Percentiles rank a stretch among this genome's conserved stretches.
Conservation (phyloP, 768 basidiomycete species). For the Boletellus emodensis region DNA sequence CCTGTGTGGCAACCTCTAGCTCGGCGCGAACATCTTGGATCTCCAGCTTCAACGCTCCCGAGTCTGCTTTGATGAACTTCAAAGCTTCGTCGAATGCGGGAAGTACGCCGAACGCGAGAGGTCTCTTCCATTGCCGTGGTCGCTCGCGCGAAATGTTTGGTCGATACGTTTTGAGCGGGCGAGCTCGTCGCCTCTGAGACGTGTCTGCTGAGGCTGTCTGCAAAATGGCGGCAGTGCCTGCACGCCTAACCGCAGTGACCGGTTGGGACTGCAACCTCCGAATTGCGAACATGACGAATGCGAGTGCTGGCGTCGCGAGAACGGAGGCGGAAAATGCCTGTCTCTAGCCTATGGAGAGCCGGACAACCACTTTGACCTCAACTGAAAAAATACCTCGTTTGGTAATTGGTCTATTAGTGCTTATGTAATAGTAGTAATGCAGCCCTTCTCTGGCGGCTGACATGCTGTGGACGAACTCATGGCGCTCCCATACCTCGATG, state of each 20-base stretch:
- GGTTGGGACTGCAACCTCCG: slow-evolving; percentile 9
- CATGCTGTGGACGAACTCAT: slow-evolving; percentile 65
- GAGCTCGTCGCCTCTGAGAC: slow-evolving; percentile 5
- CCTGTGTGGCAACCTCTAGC: slow-evolving; percentile 20
- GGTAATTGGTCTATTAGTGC: too few species aligned
- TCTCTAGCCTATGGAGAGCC: too few species aligned
- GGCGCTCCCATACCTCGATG: slow-evolving; percentile 64
- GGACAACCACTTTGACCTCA: too few species aligned
- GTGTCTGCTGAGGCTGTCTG: slow-evolving; percentile 6
- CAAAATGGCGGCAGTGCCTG: slow-evolving; percentile 6
- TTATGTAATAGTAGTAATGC: too few species aligned
- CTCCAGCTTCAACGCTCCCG: slow-evolving; percentile 39
- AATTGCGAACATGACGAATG: slow-evolving; percentile 14
- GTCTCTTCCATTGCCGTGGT: slow-evolving; percentile 62
- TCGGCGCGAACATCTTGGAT: slow-evolving; percentile 19
- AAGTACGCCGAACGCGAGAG: slow-evolving; percentile 57
- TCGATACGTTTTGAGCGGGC: slow-evolving; percentile 34
- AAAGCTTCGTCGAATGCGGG: slow-evolving; percentile 87
- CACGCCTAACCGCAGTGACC: slow-evolving; percentile 1
- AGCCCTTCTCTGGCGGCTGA: slow-evolving; percentile 46
- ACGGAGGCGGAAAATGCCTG: too few species aligned
- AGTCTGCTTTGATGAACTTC: slow-evolving; percentile 62
- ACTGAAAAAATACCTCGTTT: too few species aligned
- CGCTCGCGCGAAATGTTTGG: slow-evolving; percentile 48
- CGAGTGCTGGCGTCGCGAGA: too few species aligned